Evolutionary conservation across 2,329 filamentous ascomycete species (phyloP).

Genomic region (Sclerotinia borealis): DNA sequence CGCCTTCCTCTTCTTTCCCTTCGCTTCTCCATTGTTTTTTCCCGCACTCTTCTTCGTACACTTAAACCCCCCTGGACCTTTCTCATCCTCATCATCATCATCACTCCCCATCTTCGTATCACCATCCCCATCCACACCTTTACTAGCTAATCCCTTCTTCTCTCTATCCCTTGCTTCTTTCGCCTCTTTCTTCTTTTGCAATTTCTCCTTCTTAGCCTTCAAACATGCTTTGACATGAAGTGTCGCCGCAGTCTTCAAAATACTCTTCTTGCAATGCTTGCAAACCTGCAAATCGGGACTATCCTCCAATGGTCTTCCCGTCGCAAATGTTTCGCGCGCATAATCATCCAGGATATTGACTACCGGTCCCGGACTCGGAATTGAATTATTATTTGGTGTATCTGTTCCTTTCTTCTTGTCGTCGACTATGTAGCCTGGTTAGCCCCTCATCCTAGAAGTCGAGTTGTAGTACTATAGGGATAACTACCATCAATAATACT

Average conservation of each 20-base stretch:
- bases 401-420: conserved; percentile 49
- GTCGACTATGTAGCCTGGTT: conserved; percentile 33
- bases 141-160: conserved; percentile 36
- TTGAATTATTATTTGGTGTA: conserved; percentile 37
- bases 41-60: conserved; percentile 58
- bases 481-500: conserved; percentile 50
- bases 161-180: conserved; percentile 36
- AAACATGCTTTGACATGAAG: conserved; percentile 80
- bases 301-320: conserved; percentile 76
- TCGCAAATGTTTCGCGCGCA: conserved; percentile 72
- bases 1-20: conserved; percentile 73
- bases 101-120: conserved; percentile 36
- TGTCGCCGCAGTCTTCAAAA: conserved; percentile 68
- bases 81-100: conserved; percentile 35
- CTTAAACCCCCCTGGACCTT: conserved; percentile 33
- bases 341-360: conserved; percentile 68
- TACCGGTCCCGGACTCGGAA: conserved; percentile 47
- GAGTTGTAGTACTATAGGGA: background rate
- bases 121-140: conserved; percentile 31
- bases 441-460: background rate
- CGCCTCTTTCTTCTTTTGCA: conserved; percentile 33
- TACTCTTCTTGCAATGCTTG: conserved; percentile 90
- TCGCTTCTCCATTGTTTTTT: conserved; percentile 52
- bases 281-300: conserved; percentile 73
- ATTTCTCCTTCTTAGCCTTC: conserved; percentile 46